phyloP scores from a whole-genome alignment of 768 basidiomycete species.

The Coprinopsis cinerea region DNA sequence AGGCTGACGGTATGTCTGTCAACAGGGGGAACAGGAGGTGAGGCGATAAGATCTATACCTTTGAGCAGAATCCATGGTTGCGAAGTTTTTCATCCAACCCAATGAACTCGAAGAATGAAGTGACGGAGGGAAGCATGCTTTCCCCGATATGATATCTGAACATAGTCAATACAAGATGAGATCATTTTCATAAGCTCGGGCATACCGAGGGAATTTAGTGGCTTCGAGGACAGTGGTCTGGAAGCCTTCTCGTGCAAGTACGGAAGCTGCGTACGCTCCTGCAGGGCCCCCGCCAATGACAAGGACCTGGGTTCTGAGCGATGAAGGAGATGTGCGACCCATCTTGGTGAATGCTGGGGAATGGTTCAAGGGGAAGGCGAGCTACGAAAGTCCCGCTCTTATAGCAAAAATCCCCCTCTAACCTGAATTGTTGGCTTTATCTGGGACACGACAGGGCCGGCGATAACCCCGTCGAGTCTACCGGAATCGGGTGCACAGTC shows the following conservation, averaged over 20 bases:
- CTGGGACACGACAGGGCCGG: too few species aligned
- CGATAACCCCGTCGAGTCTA: too few species aligned
- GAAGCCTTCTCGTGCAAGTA: conserved; percentile 36
- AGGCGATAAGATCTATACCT: conserved; percentile 17
- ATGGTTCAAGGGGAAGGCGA: too few species aligned
- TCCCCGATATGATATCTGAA: conserved; percentile 36
- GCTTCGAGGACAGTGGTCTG: conserved; percentile 36
- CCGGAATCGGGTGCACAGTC: too few species aligned
- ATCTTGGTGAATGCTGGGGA: too few species aligned
- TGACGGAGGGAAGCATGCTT: conserved; percentile 31
- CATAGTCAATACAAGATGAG: neutral
- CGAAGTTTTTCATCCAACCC: conserved; percentile 27
- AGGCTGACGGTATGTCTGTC: conserved; percentile 17
- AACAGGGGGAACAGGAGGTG: neutral
- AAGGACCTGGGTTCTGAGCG: conserved; percentile 27
- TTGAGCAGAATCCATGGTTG: conserved; percentile 26
- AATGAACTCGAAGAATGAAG: conserved; percentile 30
- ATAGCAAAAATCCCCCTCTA: too few species aligned
- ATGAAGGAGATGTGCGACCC: too few species aligned
- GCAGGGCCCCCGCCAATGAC: conserved; percentile 43
- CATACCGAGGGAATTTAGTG: conserved; percentile 35
- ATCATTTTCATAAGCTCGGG: neutral
- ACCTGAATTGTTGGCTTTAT: too few species aligned
- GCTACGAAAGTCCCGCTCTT: too few species aligned
- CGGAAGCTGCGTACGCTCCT: conserved; percentile 41